A percentile compares a stretch with the other conserved stretches of the same genome.
phyloP scores from a whole-genome alignment of 148 eudicot genomes.

The Talinum fruticosum region DNA sequence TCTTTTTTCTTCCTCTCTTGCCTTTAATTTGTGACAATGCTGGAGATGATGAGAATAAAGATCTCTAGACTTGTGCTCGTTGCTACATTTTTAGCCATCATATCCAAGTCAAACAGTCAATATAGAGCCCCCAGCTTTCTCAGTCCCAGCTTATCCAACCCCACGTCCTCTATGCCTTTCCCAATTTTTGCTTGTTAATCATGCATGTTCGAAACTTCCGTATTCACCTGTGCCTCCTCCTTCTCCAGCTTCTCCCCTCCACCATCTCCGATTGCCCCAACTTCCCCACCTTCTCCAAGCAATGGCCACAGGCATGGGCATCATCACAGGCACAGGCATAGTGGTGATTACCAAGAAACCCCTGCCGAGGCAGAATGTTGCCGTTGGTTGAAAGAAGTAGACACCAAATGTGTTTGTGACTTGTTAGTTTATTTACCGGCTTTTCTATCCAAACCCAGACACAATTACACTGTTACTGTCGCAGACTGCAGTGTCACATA shows the following conservation, averaged over 20 bases:
- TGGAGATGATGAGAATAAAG: slow-evolving; percentile 37
- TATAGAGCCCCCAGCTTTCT: slow-evolving; percentile 11
- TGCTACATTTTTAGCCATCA: slow-evolving; percentile 29
- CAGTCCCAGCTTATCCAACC: slow-evolving; percentile 27
- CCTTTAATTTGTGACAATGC: slow-evolving; percentile 2
- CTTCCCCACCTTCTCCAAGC: slow-evolving; percentile 5
- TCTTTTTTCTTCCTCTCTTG: slow-evolving; percentile 1
- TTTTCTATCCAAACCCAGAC: slow-evolving; percentile 57
- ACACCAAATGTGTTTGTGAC: slow-evolving; percentile 59
- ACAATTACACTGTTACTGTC: slow-evolving; percentile 47
- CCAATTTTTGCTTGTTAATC: slow-evolving; percentile 63
- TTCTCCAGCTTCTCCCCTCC: slow-evolving; percentile 26
- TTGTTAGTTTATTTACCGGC: slow-evolving; percentile 51
- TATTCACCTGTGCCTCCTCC: slow-evolving; percentile 40
- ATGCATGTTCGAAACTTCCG: slow-evolving; percentile 57
- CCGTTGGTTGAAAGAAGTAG: slow-evolving; percentile 60
- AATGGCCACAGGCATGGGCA: slow-evolving; percentile 28
- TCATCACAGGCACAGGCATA: slow-evolving; percentile 31
- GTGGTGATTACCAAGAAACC: slow-evolving; percentile 10
- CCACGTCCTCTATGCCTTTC: slow-evolving; percentile 54
- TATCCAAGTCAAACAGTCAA: slow-evolving; percentile 33
- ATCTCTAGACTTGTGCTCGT: slow-evolving; percentile 17
- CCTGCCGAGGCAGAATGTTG: slow-evolving; percentile 56
- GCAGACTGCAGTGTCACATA: slow-evolving; percentile 45
- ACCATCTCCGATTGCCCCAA: slow-evolving; percentile 15